These are phyloP conservation scores for Heimioporus retisporus DNA, from an alignment of 1,284 basidiomycete genomes.

Conservation along the genomic window DNA sequence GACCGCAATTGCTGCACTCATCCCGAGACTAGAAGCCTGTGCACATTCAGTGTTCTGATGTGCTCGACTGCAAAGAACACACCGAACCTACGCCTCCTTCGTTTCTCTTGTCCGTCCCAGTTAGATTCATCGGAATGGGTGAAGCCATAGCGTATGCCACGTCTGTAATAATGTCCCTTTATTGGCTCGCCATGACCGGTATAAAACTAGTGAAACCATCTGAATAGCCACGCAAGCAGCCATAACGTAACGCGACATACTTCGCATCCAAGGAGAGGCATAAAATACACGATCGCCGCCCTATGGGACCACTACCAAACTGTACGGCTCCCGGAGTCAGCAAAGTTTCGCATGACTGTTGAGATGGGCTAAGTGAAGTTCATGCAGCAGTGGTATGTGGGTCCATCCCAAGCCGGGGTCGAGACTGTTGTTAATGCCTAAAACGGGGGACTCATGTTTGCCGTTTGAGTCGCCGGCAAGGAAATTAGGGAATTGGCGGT, in stretches of 20 bases:
- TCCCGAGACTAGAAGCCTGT: slow-evolving; percentile 15
- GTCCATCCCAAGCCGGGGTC: slow-evolving; percentile 32
- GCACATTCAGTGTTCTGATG: neutral
- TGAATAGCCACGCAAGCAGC: slow-evolving; percentile 17
- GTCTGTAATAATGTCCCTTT: slow-evolving; percentile 31
- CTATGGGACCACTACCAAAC: too few relatives aligned
- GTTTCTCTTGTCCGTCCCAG: slow-evolving; percentile 27
- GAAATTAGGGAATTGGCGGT: slow-evolving; percentile 52
- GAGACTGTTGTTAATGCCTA: slow-evolving; percentile 32
- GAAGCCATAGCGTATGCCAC: slow-evolving; percentile 30
- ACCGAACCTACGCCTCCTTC: slow-evolving; percentile 25
- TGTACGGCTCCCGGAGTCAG: too few relatives aligned
- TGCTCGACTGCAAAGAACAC: slow-evolving; percentile 1
- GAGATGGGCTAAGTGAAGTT: too few relatives aligned
- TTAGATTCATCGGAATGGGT: slow-evolving; percentile 36
- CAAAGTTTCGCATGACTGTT: too few relatives aligned
- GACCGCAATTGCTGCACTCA: neutral
- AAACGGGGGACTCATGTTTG: slow-evolving; percentile 26
- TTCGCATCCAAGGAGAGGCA: slow-evolving; percentile 37
- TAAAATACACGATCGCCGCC: slow-evolving; percentile 14
- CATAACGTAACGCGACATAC: slow-evolving; percentile 29
- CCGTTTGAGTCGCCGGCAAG: slow-evolving; percentile 39
- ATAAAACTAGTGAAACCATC: slow-evolving; percentile 31
- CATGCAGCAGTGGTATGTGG: neutral
- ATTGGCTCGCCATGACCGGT: slow-evolving; percentile 35